Base-by-base conservation (phyloP, 2,329 filamentous ascomycete species). In the Ceratocystis cubensis region DNA sequence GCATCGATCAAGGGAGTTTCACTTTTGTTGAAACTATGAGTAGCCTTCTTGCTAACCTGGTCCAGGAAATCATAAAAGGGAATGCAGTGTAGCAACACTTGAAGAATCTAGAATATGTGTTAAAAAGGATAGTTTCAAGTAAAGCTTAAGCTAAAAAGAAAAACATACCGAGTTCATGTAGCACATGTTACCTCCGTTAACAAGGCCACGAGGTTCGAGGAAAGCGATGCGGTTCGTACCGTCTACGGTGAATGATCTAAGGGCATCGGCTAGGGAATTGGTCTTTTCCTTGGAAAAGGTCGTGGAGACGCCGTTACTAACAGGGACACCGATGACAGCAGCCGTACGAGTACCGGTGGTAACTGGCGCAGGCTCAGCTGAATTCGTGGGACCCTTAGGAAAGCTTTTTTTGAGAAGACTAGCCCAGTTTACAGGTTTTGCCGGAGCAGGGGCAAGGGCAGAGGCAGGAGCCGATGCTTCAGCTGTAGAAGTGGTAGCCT, bases 111-210 rank as follows among this genome's bases (percentile, higher is more conserved):
- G 6, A 53, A 20, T 4, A 6, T 6, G 46, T 37, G 71, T 82
- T 73, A 81, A 76, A 68, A 71, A 65, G 10, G 44, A 33, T 20
- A 15, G 22, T 25, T 53, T 13, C 13, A 25, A 25, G 20, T 20
- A 22, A 8, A 25, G 2, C 48, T 28, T 6, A 5, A 13, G 20
- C 13, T 30, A n/a, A 56, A 13, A 20, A 3, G 10, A 17, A n/a
- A 56, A 15, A 78, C 89, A 78, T 81, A 96, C 93, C 70, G 94
- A 96, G 79, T 97, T 99, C 94, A 99, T 97, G 78, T 99, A 99
- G 77, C 94, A 99, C 89, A 97, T 95, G 74, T 99, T 97, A 63
- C 94, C 94, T 50, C 93, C 95, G 77, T 99, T 99, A 71, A 96
- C 89, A 73, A 99, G 82, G 62, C 94, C 94, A 70, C 93, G 85